phyloP scores from a whole-genome alignment of 495 filamentous ascomycete species.

The Trichocladium antarcticum region DNA sequence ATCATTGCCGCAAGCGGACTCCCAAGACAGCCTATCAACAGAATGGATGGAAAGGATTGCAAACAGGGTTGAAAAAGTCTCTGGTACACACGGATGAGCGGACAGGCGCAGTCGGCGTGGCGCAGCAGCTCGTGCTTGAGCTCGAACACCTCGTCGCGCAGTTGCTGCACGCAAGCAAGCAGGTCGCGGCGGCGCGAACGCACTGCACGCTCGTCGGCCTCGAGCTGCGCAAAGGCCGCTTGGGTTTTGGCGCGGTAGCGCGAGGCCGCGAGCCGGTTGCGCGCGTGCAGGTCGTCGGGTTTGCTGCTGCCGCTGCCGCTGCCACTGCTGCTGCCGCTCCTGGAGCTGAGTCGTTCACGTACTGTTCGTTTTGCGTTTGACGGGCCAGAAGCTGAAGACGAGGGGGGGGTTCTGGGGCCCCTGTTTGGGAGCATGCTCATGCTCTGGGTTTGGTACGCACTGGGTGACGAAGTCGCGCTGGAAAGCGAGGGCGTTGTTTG shows the following conservation, averaged over 20 bases:
- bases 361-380: too few relatives aligned
- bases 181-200: slow-evolving; percentile 17
- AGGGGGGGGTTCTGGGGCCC: too few relatives aligned
- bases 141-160: slow-evolving; percentile 38
- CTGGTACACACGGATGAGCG: slow-evolving; percentile 31
- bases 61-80: too few relatives aligned
- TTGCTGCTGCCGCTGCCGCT: background rate
- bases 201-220: slow-evolving; percentile 23
- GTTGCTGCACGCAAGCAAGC: slow-evolving; percentile 20
- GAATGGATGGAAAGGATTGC: too few relatives aligned
- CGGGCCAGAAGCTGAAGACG: too few relatives aligned
- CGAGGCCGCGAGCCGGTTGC: slow-evolving; percentile 10
- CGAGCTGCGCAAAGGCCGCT: slow-evolving; percentile 22
- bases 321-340: background rate
- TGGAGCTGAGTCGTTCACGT: too few relatives aligned
- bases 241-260: slow-evolving; percentile 15
- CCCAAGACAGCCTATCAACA: too few relatives aligned
- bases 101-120: slow-evolving; percentile 43
- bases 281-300: background rate
- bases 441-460: background rate
- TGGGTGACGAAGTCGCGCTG: too few relatives aligned
- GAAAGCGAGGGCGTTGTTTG: too few relatives aligned
- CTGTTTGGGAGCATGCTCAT: too few relatives aligned
- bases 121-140: slow-evolving; percentile 45
- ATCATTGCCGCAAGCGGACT: too few relatives aligned